These are phyloP conservation scores for Bidens hawaiensis DNA, from an alignment of 140 eudicot species.

Conservation along the genomic window DNA sequence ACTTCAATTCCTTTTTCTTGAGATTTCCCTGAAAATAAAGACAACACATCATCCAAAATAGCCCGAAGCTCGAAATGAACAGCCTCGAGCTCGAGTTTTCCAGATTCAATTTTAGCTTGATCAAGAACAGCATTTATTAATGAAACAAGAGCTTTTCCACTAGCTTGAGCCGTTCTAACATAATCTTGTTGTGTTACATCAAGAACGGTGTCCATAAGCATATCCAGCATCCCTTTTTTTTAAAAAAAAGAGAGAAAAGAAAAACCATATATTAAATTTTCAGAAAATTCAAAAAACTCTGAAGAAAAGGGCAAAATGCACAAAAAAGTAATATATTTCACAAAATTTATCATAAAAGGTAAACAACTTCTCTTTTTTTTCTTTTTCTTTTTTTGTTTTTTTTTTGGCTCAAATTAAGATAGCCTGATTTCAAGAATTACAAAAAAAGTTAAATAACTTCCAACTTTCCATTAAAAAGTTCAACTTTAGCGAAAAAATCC, in stretches of 20 bases:
- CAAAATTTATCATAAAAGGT: not conserved
- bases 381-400: too few species aligned
- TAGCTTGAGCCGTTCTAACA: constrained; percentile 89
- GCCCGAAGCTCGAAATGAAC: constrained; percentile 71
- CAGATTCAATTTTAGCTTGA: constrained; percentile 98
- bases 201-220: constrained; percentile 85
- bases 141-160: constrained; percentile 95
- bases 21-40: constrained; percentile 92
- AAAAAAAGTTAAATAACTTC: not conserved
- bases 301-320: not conserved
- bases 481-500: not conserved
- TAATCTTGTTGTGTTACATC: constrained; percentile 95
- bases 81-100: constrained; percentile 94
- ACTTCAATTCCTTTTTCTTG: constrained; percentile 97
- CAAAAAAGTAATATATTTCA: not conserved
- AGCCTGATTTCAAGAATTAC: not conserved
- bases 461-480: not conserved
- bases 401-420: not conserved
- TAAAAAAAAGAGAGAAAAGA: not conserved
- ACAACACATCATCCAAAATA: constrained; percentile 79
- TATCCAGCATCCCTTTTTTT: constrained; percentile 81
- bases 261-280: not conserved
- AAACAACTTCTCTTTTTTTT: too few species aligned
- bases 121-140: constrained; percentile 93
- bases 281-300: not conserved